Evolutionary conservation across 129 eudicot species (phyloP), one percentile per base, ranked within the genome.

Genomic region (Flaveria robusta): DNA sequence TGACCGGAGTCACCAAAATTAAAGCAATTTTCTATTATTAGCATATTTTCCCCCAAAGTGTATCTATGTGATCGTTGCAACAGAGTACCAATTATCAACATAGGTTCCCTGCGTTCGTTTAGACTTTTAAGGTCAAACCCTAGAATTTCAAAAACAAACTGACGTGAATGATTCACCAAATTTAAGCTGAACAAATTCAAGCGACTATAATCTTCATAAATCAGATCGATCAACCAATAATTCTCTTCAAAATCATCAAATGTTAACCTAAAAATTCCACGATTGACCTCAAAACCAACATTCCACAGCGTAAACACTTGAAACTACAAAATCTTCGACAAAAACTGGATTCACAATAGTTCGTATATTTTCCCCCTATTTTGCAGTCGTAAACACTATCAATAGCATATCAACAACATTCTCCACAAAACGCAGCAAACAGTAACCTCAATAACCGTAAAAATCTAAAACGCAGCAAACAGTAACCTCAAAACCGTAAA

Each of bases 141-240:
- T 74, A 66, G 9, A 66, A 26, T 80, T 59, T 27, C 64, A 80
- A 80, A 74, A 66, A 73, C 79, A 56, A 80, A 66, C 31, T 74
- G 52, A 66, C 62, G 39, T 43, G 8, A 74, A 27, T 80, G 71
- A 34, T 63, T 20, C 14, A 72, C 68, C 74, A 72, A 10, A 50
- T 42, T 26, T 77, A 69, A 77, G 70, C 81, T 41, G 11, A 68
- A 16, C 54, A 54, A 45, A 5, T 6, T 62, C 18, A 24, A 20
- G 26, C 3, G 14, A 77, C 18, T 2, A 43, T 16, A 23, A 71
- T 29, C 42, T 26, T 43, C 68, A 46, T 42, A 59, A 78, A 55
- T 46, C 46, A 59, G 24, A 77, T 42, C 70, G 34, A 69, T 0
- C 65, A n/a, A 19, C 27, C 49, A 29, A 62, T 12, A 26, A 1